phyloP scores from a whole-genome alignment of 345 rosid species.

The Lenwebbia sp. region DNA sequence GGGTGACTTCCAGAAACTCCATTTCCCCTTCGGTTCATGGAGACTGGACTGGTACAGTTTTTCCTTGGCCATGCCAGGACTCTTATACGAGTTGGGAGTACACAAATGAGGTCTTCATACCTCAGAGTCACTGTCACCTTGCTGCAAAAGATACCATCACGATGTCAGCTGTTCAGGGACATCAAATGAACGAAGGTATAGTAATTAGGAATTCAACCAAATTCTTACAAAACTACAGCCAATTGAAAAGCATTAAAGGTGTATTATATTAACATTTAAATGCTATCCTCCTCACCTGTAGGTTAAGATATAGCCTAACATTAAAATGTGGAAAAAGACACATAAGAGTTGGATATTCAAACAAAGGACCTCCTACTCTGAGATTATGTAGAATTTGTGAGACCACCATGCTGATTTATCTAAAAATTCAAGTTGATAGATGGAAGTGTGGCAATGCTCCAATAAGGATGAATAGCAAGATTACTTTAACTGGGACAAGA shows the following conservation, averaged over 20 bases:
- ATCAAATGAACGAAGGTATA: background rate
- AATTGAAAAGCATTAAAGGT: too few relatives aligned
- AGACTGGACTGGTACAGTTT: conserved; percentile 18
- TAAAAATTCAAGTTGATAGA: background rate
- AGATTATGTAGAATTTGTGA: background rate
- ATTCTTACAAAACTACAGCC: too few relatives aligned
- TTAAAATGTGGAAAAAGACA: too few relatives aligned
- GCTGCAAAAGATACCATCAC: conserved; percentile 34
- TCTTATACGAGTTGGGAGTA: conserved; percentile 72
- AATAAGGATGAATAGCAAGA: background rate
- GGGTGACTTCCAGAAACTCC: conserved; percentile 22
- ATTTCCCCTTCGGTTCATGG: conserved; percentile 10
- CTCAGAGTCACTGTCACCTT: conserved; percentile 66
- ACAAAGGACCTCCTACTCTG: background rate
- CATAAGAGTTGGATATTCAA: background rate
- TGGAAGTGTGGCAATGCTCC: background rate
- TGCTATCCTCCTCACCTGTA: too few relatives aligned
- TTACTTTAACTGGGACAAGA: background rate
- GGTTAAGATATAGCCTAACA: too few relatives aligned
- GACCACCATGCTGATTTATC: background rate
- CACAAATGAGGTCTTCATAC: conserved; percentile 65
- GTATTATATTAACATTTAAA: too few relatives aligned
- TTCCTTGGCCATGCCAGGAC: conserved; percentile 82
- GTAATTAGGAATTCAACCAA: too few relatives aligned
- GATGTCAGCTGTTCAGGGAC: background rate